phyloP scores from a whole-genome alignment of 768 basidiomycete species.

The Trichaptum fuscoviolaceum region DNA sequence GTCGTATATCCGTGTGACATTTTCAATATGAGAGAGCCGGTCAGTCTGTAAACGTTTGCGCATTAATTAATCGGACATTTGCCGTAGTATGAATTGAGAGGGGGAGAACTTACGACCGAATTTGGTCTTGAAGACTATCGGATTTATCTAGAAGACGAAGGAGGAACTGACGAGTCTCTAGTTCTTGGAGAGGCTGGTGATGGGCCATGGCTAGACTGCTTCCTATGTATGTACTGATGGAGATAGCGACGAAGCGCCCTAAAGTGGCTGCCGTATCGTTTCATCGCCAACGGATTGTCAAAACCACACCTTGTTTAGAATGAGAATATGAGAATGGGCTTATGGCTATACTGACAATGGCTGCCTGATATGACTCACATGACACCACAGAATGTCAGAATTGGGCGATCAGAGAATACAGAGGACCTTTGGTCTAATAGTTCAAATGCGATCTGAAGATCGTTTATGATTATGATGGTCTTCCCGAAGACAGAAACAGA shows the following conservation, averaged over 20 bases:
- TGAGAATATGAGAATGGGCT: background rate
- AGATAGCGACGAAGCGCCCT: too few species aligned
- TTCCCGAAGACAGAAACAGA: slow-evolving; percentile 57
- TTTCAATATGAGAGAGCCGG: slow-evolving; percentile 11
- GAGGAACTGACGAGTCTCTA: slow-evolving; percentile 26
- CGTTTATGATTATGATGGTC: slow-evolving; percentile 63
- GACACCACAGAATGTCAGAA: slow-evolving; percentile 64
- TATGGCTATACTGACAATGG: background rate
- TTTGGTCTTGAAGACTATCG: slow-evolving; percentile 18
- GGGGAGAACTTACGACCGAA: slow-evolving; percentile 28
- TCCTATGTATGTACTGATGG: slow-evolving; percentile 14
- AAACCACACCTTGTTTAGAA: background rate
- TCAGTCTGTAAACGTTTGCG: slow-evolving; percentile 2
- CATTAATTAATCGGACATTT: background rate
- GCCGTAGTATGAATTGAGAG: background rate
- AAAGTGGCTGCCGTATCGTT: too few species aligned
- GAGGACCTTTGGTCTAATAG: slow-evolving; percentile 65
- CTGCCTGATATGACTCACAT: slow-evolving; percentile 39
- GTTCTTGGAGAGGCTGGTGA: slow-evolving; percentile 24
- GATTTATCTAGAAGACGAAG: slow-evolving; percentile 23
- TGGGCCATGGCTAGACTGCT: slow-evolving; percentile 19
- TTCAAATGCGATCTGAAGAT: slow-evolving; percentile 51
- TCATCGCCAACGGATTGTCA: too few species aligned
- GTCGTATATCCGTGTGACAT: slow-evolving; percentile 12
- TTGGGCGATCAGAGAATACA: slow-evolving; percentile 72